Evolutionary conservation across 2,329 filamentous ascomycete genomes (phyloP).

Genomic region (Aspergillus carbonarius): DNA sequence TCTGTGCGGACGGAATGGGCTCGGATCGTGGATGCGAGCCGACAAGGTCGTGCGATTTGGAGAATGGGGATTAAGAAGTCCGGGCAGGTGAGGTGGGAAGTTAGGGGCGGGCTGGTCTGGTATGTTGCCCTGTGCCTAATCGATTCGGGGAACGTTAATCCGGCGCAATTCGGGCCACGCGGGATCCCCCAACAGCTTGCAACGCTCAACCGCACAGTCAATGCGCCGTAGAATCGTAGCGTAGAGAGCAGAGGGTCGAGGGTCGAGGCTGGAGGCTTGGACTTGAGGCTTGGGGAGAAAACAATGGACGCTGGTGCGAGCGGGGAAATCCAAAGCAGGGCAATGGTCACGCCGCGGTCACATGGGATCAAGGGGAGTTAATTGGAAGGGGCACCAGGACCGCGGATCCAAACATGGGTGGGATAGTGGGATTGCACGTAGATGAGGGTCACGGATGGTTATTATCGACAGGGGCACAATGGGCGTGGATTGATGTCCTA

Average conservation of each 20-base stretch:
- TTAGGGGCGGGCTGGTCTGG: slow-evolving; percentile 19
- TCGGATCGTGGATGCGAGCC: slow-evolving; percentile 3
- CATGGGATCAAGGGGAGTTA: slow-evolving; percentile 2
- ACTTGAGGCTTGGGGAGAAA: neutral
- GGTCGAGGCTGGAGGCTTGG: too few relatives aligned
- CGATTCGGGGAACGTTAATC: slow-evolving; percentile 26
- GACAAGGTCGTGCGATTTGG: neutral
- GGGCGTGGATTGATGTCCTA: neutral
- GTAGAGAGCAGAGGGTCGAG: too few relatives aligned
- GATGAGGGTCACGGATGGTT: neutral
- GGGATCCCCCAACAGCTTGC: neutral
- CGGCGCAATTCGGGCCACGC: slow-evolving; percentile 8
- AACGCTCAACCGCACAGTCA: neutral
- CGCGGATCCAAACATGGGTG: slow-evolving; percentile 1
- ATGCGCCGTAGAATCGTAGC: neutral
- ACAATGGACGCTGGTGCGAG: neutral
- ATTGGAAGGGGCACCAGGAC: neutral
- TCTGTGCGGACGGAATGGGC: neutral
- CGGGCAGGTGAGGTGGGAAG: slow-evolving; percentile 10
- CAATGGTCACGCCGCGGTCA: neutral
- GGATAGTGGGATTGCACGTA: neutral
- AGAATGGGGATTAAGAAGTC: slow-evolving; percentile 2
- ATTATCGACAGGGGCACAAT: neutral
- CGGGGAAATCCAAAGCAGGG: neutral
- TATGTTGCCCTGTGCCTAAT: slow-evolving; percentile 15